phyloP scores from a whole-genome alignment of 805 yeast genomes.

The Lipomyces oligophaga region DNA sequence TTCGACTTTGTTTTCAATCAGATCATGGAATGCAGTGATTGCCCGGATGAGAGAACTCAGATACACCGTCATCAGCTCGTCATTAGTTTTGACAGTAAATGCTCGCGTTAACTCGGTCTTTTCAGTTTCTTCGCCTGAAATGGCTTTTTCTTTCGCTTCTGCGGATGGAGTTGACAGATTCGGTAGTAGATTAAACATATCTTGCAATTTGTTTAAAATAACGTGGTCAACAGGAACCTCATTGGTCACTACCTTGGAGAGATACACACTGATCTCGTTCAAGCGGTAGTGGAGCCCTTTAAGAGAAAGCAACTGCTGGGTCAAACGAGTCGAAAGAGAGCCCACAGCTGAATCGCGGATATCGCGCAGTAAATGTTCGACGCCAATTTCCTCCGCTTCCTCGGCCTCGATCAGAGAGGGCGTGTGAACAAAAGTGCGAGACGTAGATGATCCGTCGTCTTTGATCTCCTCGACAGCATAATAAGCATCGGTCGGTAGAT shows the following conservation, averaged over 20 bases:
- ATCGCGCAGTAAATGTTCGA: constrained; percentile 90
- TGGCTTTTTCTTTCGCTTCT: constrained; percentile 15
- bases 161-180: constrained; percentile 49
- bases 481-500: constrained; percentile 94
- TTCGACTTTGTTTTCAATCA: constrained; percentile 91
- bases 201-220: constrained; percentile 88
- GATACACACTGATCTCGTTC: constrained; percentile 69
- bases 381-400: constrained; percentile 99
- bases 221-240: constrained; percentile 83
- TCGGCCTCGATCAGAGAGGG: constrained; percentile 94
- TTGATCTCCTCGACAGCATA: constrained; percentile 91
- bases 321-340: constrained; percentile 75
- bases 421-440: constrained; percentile 86
- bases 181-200: constrained; percentile 89
- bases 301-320: constrained; percentile 83
- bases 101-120: constrained; percentile 65
- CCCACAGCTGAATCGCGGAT: constrained; percentile 97
- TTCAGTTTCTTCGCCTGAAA: constrained; percentile 32
- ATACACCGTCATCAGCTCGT: constrained; percentile 91
- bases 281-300: constrained; percentile 80
- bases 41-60: constrained; percentile 86
- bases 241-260: constrained; percentile 66
- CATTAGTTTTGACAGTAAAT: constrained; percentile 89
- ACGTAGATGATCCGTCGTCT: constrained; percentile 91
- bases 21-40: constrained; percentile 91